A percentile compares a stretch with the other conserved stretches of the same genome.
These are phyloP conservation scores for Sugiyamaella americana DNA, from an alignment of 805 yeast genomes.

Conservation along the genomic window DNA sequence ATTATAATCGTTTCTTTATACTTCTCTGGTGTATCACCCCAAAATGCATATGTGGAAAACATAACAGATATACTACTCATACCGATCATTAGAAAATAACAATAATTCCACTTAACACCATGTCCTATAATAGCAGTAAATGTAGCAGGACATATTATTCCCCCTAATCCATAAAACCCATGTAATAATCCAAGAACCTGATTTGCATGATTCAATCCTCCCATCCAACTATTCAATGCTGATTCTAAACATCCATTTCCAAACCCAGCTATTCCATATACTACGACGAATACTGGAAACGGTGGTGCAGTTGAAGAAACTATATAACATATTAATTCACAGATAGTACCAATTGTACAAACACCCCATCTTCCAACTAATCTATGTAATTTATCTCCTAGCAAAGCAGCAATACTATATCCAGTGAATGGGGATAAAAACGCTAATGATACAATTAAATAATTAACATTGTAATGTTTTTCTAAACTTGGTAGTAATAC, in stretches of 20 bases:
- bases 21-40: conserved; percentile 22
- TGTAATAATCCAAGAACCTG: conserved; percentile 57
- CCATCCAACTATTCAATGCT: conserved; percentile 45
- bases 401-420: conserved; percentile 47
- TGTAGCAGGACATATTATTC: conserved; percentile 61
- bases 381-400: conserved; percentile 40
- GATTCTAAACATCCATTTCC: conserved; percentile 56
- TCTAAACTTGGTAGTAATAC: conserved; percentile 50
- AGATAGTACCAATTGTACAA: conserved; percentile 31
- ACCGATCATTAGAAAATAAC: conserved; percentile 45
- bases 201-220: conserved; percentile 46
- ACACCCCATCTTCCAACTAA: conserved; percentile 46
- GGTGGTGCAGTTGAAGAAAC: conserved; percentile 40
- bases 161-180: conserved; percentile 68
- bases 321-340: conserved; percentile 37
- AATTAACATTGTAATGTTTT: conserved; percentile 42
- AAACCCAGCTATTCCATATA: conserved; percentile 43
- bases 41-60: conserved; percentile 41
- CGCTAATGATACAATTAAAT: conserved; percentile 43
- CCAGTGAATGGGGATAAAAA: conserved; percentile 52
- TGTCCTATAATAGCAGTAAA: conserved; percentile 49
- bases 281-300: conserved; percentile 35
- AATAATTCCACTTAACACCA: conserved; percentile 50
- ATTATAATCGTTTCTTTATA: conserved; percentile 8
- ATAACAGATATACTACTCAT: conserved; percentile 33